Evolutionary conservation across 2,329 filamentous ascomycete species (phyloP), one percentile per base, ranked within the genome.

Genomic region (Aspergillus awamori): DNA sequence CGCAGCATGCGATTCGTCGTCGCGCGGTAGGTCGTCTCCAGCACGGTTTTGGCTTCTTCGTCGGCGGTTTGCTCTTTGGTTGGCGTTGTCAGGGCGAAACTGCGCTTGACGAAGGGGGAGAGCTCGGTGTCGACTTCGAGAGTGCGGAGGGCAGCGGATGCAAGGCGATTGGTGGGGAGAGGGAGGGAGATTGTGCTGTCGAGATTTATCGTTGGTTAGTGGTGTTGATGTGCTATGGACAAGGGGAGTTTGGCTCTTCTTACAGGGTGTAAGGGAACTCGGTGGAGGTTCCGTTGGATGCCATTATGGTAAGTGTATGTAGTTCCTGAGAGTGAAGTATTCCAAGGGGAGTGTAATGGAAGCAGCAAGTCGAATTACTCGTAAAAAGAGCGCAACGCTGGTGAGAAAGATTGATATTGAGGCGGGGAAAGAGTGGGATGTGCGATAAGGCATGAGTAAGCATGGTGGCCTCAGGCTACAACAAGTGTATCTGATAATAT

Each of bases 1-100:
- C 95, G 89, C 60, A 99, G 84, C 94, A 98, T 98, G 68, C 95
- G 89, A 74, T 97, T 97, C 20, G 95, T 98, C 0, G 92, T 92
- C 1, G 95, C 95, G 58, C 84, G 85, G 79, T 98, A 98, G 62
- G 89, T 85, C 8, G 91, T 89, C 62, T 84, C 83, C 53, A 98
- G 81, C 4, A 93, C 77, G 1, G 80, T 84, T 68, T 79, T 77
- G 38, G 72, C 69, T 26, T 78, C 75, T 7, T 64, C 39, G 65
- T 60, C 58, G 59, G 8, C 48, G 61, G 60, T 59, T 65, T 56
- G 62, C 67, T 60, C 51, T 65, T 67, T 62, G 72, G 51, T 28
- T 66, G 69, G 20, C 74, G 53, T 24, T n/a, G 79, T 77, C 53
- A 92, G 81, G 43, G 83, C 81, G 66, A 97, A 89, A 1, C 84